Percentiles rank a stretch among this genome's conserved stretches.
phyloP scores from a whole-genome alignment of 2,329 filamentous ascomycete species.

The Penicillium sp. region DNA sequence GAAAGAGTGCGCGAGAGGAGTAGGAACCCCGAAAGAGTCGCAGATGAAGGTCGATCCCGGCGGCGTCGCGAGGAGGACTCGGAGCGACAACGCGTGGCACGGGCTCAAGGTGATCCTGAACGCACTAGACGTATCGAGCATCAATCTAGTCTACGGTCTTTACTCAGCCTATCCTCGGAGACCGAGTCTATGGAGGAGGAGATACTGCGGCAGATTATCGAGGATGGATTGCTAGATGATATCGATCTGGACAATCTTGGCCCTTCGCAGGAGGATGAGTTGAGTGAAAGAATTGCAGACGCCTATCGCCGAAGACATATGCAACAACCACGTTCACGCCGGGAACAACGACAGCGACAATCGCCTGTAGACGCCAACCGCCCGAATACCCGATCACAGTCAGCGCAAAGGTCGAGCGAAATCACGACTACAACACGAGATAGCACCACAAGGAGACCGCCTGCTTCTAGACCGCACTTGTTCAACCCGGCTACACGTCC shows the following conservation, averaged over 20 bases:
- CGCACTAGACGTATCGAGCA: constrained; percentile 66
- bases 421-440: constrained; percentile 16
- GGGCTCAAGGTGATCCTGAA: constrained; percentile 22
- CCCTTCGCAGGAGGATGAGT: constrained; percentile 74
- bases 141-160: constrained; percentile 77
- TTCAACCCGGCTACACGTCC: constrained; percentile 27
- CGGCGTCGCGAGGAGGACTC: constrained; percentile 34
- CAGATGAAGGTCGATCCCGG: constrained; percentile 36
- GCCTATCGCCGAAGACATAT: constrained; percentile 71
- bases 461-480: constrained; percentile 31
- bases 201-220: constrained; percentile 80
- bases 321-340: constrained; percentile 36
- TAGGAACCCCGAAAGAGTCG: constrained; percentile 35
- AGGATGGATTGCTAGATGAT: constrained; percentile 80
- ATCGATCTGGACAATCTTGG: constrained; percentile 86
- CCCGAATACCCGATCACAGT: constrained; percentile 29
- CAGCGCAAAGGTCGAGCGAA: constrained; percentile 23
- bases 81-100: constrained; percentile 24
- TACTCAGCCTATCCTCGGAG: constrained; percentile 69
- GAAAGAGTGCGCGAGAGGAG: constrained; percentile 30
- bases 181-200: constrained; percentile 75
- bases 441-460: constrained; percentile 19
- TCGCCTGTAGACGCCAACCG: constrained; percentile 29
- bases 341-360: constrained; percentile 34
- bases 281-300: constrained; percentile 84